These are phyloP conservation scores for Oenanthe javanica DNA, from an alignment of 140 eudicot genomes.

Conservation along the genomic window DNA sequence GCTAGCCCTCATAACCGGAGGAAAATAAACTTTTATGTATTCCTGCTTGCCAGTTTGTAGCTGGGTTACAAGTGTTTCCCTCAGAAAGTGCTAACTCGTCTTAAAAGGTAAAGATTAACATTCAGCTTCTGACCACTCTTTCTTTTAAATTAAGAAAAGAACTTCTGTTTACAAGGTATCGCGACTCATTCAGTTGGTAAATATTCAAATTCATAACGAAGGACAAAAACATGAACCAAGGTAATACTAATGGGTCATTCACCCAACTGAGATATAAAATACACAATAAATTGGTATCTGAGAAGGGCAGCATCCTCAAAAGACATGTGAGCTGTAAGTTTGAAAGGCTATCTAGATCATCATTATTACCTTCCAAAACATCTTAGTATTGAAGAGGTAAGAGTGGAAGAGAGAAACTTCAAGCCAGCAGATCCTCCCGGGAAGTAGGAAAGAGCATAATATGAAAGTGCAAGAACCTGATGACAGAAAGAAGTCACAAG, in stretches of 20 bases:
- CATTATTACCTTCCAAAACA: conserved; percentile 79
- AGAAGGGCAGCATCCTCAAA: background rate
- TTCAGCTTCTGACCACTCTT: background rate
- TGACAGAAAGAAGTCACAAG: background rate
- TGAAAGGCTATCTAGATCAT: background rate
- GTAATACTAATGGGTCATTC: background rate
- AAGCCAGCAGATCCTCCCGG: conserved; percentile 97
- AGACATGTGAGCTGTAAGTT: background rate
- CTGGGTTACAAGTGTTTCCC: too few species aligned
- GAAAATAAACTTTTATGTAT: too few species aligned
- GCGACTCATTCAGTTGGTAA: background rate
- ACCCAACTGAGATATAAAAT: background rate
- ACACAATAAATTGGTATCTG: background rate
- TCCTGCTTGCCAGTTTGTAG: too few species aligned
- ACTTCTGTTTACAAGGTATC: background rate
- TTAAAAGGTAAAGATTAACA: background rate
- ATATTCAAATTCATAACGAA: background rate
- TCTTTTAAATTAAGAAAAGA: background rate
- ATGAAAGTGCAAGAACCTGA: conserved; percentile 82
- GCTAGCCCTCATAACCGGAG: too few species aligned
- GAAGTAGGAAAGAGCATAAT: conserved; percentile 88
- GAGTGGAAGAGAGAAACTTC: conserved; percentile 70
- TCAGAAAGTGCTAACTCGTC: too few species aligned
- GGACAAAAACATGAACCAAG: background rate
- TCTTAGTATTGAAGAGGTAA: conserved; percentile 64